Evolutionary conservation across 352 stramenopile species (phyloP), one percentile per base, ranked within the genome.

Genomic region (Phytophthora rubi): DNA sequence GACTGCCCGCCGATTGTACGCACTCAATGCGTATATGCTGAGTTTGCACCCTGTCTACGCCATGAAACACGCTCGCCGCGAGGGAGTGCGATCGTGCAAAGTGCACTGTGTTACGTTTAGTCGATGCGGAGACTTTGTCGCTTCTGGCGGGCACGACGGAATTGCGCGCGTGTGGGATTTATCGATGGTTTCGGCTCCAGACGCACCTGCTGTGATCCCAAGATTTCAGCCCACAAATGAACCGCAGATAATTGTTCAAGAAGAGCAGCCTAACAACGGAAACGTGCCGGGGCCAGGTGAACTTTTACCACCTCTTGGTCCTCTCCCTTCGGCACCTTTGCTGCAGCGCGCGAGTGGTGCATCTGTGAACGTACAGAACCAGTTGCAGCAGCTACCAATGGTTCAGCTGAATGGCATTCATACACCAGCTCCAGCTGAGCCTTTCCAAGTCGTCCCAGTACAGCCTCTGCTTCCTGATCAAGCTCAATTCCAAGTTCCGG

Each of bases 101-200:
- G 85, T 93, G n/a, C 79, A 90, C 39, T 89, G 81, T 54, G 57
- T 93, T 26, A 81, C 79, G 21, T 90, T 91, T 55, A 94, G 83
- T 87, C 93, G 68, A 33, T 97, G 64, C 79, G 96, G 75, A 73
- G 88, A 79, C 76, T 98, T 80, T 65, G 90, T 99, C 55, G 91
- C 92, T 4, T 98, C 96, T 30, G 97, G 96, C 6, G 92, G 91
- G 6, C 92, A 98, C 76, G 96, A 99, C 81, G 95, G 93, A 49
- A 86, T 98, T 15, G 92, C 84, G 44, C 85, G 94, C 23, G 80
- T 99, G 23, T 99, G 94, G 96, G 79, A 91, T 71, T 88, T 93
- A 49, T 88, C 82, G 7, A 70, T 90, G 21, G 71, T 85, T 44
- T 85, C 75, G 21, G 59, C 72, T 16, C 69, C 79, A 8, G 65